phyloP scores from a whole-genome alignment of 768 basidiomycete species.

The Boletus bicolor region DNA sequence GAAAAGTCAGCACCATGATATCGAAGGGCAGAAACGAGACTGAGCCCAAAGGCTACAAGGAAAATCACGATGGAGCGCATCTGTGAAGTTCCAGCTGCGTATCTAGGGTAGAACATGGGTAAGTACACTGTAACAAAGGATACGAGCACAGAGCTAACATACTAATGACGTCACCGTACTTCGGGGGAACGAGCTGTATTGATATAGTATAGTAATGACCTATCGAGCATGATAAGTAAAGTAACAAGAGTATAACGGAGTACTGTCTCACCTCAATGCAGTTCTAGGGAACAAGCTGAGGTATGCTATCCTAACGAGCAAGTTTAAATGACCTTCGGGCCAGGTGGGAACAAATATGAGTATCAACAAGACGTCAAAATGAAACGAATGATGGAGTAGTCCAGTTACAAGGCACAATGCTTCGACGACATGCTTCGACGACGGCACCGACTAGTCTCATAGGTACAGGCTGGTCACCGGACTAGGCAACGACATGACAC shows the following conservation, averaged over 20 bases:
- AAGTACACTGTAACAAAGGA: too few species aligned
- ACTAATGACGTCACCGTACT: too few species aligned
- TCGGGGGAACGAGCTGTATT: too few species aligned
- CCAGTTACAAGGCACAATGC: too few species aligned
- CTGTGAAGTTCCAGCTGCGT: background rate
- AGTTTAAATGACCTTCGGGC: background rate
- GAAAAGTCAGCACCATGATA: slow-evolving; percentile 18
- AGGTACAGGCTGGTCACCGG: too few species aligned
- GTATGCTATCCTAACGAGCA: background rate
- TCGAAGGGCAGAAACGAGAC: slow-evolving; percentile 6
- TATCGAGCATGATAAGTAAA: background rate
- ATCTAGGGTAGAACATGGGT: background rate
- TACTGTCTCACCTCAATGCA: background rate
- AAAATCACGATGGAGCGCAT: background rate
- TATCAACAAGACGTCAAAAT: background rate
- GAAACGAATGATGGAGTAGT: background rate
- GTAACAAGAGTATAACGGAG: too few species aligned
- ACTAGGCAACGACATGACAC: too few species aligned
- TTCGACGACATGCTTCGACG: too few species aligned
- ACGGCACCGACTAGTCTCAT: too few species aligned
- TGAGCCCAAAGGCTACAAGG: background rate
- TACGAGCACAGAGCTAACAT: too few species aligned
- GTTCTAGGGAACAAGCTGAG: background rate
- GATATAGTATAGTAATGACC: too few species aligned
- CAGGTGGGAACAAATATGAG: background rate